Percentiles rank a stretch among this genome's conserved stretches.
Conservation (phyloP, 192 early-diverging fungal genomes). For the Backusella luteola region DNA sequence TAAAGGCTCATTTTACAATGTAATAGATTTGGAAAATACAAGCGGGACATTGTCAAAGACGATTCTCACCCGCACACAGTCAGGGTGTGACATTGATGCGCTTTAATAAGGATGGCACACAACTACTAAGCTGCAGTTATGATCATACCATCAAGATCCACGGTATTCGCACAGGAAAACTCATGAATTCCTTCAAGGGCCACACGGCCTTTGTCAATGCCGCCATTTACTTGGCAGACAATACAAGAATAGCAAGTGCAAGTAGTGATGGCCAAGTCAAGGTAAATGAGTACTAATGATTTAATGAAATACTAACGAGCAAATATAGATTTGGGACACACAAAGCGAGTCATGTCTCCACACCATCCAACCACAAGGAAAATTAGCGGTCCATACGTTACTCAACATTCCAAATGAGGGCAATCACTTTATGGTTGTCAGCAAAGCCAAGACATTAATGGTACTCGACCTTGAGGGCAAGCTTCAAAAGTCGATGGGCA, state of each 20-base stretch:
- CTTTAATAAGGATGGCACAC: conserved; percentile 76
- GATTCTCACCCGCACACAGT: conserved; percentile 83
- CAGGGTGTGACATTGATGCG: conserved; percentile 79
- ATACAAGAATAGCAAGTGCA: conserved; percentile 66
- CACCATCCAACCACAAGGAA: conserved; percentile 43
- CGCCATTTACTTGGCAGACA: conserved; percentile 69
- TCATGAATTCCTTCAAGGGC: conserved; percentile 88
- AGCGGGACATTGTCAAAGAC: conserved; percentile 68
- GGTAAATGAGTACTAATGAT: conserved; percentile 39
- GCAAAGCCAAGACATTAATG: conserved; percentile 67
- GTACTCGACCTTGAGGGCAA: conserved; percentile 63
- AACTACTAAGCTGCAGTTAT: conserved; percentile 81
- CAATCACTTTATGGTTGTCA: conserved; percentile 73
- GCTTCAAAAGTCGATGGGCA: conserved; percentile 48
- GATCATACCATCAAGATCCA: conserved; percentile 81
- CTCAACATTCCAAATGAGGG: conserved; percentile 58
- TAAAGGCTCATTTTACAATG: background rate
- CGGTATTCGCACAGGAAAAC: conserved; percentile 87
- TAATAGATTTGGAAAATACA: conserved; percentile 75
- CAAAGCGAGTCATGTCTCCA: conserved; percentile 58
- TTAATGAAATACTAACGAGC: background rate
- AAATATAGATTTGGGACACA: conserved; percentile 80
- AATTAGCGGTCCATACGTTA: conserved; percentile 59
- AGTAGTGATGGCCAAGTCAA: conserved; percentile 86
- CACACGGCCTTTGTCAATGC: conserved; percentile 88